Base-by-base conservation (phyloP, 192 early-diverging fungal species). In the Entophlyctis luteolus region DNA sequence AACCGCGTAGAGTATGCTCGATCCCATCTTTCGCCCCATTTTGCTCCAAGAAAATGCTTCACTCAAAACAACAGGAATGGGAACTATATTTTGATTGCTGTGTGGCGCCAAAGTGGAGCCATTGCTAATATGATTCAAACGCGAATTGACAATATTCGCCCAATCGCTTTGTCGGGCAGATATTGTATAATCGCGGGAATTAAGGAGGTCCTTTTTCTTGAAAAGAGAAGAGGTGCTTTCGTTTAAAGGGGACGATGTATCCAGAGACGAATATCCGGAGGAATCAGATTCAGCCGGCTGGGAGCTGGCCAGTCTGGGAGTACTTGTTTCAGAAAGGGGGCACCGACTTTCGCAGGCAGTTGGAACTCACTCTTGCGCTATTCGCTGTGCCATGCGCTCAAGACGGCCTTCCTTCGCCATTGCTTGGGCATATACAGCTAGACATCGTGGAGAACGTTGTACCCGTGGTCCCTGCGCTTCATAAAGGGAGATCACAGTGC, bases 41-140 rank as follows among this genome's bases (percentile, higher is more conserved):
- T 81, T 83, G 56, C 70, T 66, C 83, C 83, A 85, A 10, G 79
- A 79, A 75, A 82, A 85, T 1, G 83, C 81, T 49, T 85, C 83
- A 50, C 67, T 72, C 32, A 82, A 29, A 5, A 81, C 69, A 32
- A 84, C 82, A 38, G 76, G 76, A 56, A 82, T 82, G 1, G 80
- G 80, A 3, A 67, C 65, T 37, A 59, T 68, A 33, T 72, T 50
- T 31, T 56, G 55, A 31, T 56, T 56, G 20, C n/a, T 22, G 38
- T 25, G 42, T 12, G 29, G 29, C 14, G 4, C n/a, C n/a, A n/a
- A n/a, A 16, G 5, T 34, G 23, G 32, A 59, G 28, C 29, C 29
- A 23, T 52, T 52, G 50, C 50, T 27, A 28, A 12, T 59, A n/a
- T n/a, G n/a, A 39, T 45, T 45, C 22, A n/a, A 14, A 23, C 58